These are phyloP conservation scores for Hydrangea macrophylla DNA, from an alignment of 148 eudicot genomes.

Conservation along the genomic window DNA sequence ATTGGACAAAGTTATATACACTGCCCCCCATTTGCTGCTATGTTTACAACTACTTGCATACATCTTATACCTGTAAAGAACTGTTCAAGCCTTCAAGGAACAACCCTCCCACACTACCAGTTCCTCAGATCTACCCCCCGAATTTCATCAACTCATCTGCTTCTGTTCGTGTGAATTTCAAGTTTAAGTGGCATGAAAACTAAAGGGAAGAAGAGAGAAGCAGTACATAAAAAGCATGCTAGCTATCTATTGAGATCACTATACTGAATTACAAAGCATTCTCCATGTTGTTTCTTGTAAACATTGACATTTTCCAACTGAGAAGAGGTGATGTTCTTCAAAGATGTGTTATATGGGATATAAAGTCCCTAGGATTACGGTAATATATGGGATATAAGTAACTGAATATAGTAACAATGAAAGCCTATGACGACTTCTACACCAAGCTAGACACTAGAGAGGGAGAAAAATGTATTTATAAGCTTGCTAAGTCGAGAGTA, in stretches of 20 bases:
- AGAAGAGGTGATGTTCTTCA: background rate
- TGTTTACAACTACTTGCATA: background rate
- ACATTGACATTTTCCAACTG: background rate
- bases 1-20: background rate
- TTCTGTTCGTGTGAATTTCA: background rate
- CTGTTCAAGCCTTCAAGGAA: no score
- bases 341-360: background rate
- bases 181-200: background rate
- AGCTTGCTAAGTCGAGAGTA: no score
- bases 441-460: no score
- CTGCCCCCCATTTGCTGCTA: background rate
- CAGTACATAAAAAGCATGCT: background rate
- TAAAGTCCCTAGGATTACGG: background rate
- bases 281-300: background rate
- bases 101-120: no score
- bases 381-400: no score
- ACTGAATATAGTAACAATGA: no score
- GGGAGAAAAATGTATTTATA: no score
- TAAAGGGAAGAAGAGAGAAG: background rate
- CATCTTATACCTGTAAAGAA: no score
- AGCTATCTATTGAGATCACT: background rate
- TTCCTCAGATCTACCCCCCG: no score
- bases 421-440: no score
- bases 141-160: background rate
- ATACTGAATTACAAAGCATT: slow-evolving; percentile 8